phyloP scores from a whole-genome alignment of 2,329 filamentous ascomycete species.

The Fusarium sp. region DNA sequence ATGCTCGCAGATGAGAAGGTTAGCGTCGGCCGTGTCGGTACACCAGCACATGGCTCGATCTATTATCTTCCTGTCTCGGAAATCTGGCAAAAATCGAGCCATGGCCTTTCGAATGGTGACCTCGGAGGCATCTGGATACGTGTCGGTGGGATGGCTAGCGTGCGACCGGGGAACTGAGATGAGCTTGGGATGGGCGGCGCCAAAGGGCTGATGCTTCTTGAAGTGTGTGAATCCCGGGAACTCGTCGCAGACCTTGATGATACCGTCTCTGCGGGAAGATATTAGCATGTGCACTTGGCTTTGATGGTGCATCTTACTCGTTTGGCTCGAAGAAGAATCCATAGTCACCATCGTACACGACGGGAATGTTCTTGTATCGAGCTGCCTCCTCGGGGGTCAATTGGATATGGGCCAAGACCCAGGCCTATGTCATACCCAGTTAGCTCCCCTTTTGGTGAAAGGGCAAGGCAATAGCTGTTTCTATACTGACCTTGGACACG shows the following conservation, averaged over 20 bases:
- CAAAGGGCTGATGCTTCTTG: conserved; percentile 3
- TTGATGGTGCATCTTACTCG: background rate
- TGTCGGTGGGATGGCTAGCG: conserved; percentile 9
- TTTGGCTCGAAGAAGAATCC: conserved; percentile 19
- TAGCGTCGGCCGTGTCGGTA: conserved; percentile 14
- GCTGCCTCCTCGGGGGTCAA: conserved; percentile 8
- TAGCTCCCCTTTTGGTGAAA: background rate
- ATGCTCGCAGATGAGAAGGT: conserved; percentile 15
- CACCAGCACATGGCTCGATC: conserved; percentile 17
- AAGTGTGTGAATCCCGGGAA: conserved; percentile 14
- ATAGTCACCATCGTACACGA: conserved; percentile 12
- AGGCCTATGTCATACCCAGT: background rate
- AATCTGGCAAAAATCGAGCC: conserved; percentile 3
- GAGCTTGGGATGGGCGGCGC: background rate
- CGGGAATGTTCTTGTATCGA: conserved; percentile 2
- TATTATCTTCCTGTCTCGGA: background rate
- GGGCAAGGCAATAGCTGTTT: background rate
- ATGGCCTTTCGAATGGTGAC: conserved; percentile 4
- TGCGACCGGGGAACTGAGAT: conserved; percentile 16
- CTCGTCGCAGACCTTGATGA: conserved; percentile 16
- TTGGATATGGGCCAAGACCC: conserved; percentile 13
- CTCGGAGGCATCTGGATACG: conserved; percentile 7
- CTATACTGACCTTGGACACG: conserved; percentile 11
- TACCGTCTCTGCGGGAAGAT: background rate
- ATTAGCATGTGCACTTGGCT: background rate